Conservation (phyloP, 768 basidiomycete species). For the Psilocybe sp. region DNA sequence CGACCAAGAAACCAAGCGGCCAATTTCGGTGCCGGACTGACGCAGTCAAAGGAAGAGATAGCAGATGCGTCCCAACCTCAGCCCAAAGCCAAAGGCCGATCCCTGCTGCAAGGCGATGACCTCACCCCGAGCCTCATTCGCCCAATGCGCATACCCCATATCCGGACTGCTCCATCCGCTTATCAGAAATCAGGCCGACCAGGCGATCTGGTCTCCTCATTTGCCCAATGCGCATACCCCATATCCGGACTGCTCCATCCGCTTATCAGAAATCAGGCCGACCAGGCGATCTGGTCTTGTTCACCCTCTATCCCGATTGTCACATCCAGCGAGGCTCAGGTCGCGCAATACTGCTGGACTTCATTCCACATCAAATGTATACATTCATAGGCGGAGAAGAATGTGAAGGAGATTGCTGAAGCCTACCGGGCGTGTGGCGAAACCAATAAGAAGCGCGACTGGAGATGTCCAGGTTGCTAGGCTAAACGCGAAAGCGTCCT, state of each 20-base stretch:
- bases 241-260: conserved; percentile 78
- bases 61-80: conserved; percentile 2
- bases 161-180: conserved; percentile 83
- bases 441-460: conserved; percentile 60
- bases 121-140: conserved; percentile 72
- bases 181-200: conserved; percentile 73
- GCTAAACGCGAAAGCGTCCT: conserved; percentile 68
- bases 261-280: conserved; percentile 80
- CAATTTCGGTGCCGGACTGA: conserved; percentile 24
- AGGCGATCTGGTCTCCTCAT: too few species aligned
- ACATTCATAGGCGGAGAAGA: conserved; percentile 82
- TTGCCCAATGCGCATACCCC: conserved; percentile 66
- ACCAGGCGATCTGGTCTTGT: conserved; percentile 87
- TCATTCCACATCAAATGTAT: conserved; percentile 92
- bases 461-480: conserved; percentile 95
- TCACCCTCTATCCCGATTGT: conserved; percentile 54
- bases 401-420: conserved; percentile 66
- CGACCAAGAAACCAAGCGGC: conserved; percentile 11
- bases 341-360: conserved; percentile 78
- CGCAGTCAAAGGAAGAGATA: conserved; percentile 8
- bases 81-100: neutral
- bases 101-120: conserved; percentile 45
- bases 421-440: conserved; percentile 76
- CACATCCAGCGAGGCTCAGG: conserved; percentile 26
- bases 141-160: conserved; percentile 68